phyloP scores from a whole-genome alignment of 1,284 basidiomycete genomes.

The Somion occarium region DNA sequence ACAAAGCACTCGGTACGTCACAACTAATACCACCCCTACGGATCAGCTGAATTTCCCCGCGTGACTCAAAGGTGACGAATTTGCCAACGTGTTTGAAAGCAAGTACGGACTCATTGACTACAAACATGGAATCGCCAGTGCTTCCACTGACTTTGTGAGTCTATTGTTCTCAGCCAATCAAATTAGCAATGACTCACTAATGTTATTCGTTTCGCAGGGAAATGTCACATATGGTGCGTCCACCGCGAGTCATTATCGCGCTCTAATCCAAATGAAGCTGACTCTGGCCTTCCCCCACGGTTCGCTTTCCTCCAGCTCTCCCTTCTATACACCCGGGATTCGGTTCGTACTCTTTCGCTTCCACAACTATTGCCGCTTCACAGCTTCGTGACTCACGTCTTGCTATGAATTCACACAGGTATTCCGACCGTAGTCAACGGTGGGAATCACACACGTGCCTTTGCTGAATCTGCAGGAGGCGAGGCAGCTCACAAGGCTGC shows the following conservation, averaged over 20 bases:
- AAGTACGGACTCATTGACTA: constrained; percentile 21
- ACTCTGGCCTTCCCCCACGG: too few species aligned
- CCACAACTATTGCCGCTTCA: not conserved
- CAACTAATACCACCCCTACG: not conserved
- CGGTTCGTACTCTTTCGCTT: constrained; percentile 32
- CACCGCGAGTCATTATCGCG: constrained; percentile 1
- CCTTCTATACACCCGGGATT: constrained; percentile 45
- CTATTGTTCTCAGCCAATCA: not conserved
- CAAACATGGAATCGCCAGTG: constrained; percentile 18
- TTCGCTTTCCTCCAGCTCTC: constrained; percentile 8
- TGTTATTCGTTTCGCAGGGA: constrained; percentile 36
- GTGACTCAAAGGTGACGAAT: constrained; percentile 21
- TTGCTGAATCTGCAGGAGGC: constrained; percentile 56
- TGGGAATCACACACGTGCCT: constrained; percentile 65
- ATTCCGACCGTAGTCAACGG: constrained; percentile 61
- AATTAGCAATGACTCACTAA: not conserved
- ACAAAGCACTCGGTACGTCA: constrained; percentile 47
- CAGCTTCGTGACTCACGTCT: constrained; percentile 7
- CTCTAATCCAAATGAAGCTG: too few species aligned
- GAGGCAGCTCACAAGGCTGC: constrained; percentile 57
- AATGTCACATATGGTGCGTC: constrained; percentile 59
- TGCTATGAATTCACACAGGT: constrained; percentile 32
- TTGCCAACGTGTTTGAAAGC: constrained; percentile 21
- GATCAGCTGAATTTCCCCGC: not conserved
- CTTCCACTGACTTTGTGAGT: constrained; percentile 29